Base-by-base conservation (phyloP, 805 yeast genomes). In the Wickerhamomyces bisporus region DNA sequence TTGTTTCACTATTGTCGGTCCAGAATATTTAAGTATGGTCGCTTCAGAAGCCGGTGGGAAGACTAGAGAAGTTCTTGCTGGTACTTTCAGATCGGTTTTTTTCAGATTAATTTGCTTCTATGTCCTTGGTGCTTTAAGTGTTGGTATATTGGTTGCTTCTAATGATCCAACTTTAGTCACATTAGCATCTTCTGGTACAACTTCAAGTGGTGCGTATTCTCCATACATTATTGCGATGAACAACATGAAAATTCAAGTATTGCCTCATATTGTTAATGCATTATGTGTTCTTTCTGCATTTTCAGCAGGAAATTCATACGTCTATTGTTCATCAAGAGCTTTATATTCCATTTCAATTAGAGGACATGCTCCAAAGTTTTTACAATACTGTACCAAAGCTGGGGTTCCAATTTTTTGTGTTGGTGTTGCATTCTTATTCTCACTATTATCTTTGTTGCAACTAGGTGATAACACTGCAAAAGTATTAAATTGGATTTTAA, bases 341-440 rank as follows among this genome's bases (percentile, higher is more conserved):
- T 50, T 78, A 9, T 77, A 77, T 46, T 69, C 75, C 9, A 60
- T 78, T 59, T 62, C 81, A 0, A 57, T 68, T 15, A 77, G 74
- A 45, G 72, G 75, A 6, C 68, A 78, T 49, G 83, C 82, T 1
- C 91, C 93, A 16, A 62, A 62, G 24, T 54, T 75, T 28, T 78
- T 86, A 50, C 68, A 77, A 6, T 55, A 64, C 17, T 83, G 93
- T 57, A 73, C 77, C 35, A 64, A 68, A 18, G 59, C 61, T 19
- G 95, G 95, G 4, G 84, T 82, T 12, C 95, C 95, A 0, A 79
- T 79, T 55, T 65, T 67, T 40, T 75, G 91, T 12, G 89, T 86
- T 65, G 46, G 55, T 10, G 65, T 71, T 16, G 65, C 80, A 6
- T 57, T 73, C 36, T 49, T 61, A 14, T 81, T 85, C 70, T 78